Conservation (phyloP, 768 basidiomycete genomes). For the Sarcodon aspratus region DNA sequence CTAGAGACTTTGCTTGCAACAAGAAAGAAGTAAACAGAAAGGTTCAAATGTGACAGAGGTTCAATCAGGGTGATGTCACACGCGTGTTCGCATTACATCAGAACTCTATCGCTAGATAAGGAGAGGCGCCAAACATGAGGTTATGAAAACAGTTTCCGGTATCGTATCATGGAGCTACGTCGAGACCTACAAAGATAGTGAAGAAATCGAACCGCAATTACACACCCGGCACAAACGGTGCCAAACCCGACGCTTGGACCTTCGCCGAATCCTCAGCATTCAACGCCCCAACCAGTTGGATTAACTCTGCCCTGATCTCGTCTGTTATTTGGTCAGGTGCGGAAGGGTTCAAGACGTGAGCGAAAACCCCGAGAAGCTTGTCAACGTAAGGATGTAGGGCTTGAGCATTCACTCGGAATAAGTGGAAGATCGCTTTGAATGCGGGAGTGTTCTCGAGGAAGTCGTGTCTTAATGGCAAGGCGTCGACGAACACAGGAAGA, state of each 20-base stretch:
- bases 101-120: background rate
- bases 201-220: conserved; percentile 11
- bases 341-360: conserved; percentile 69
- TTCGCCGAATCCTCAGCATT: conserved; percentile 67
- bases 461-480: conserved; percentile 84
- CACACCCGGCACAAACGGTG: conserved; percentile 35
- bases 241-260: conserved; percentile 71
- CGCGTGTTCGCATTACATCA: background rate
- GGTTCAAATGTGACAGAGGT: background rate
- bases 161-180: background rate
- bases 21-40: background rate
- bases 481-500: conserved; percentile 70
- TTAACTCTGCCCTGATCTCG: conserved; percentile 66
- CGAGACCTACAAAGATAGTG: background rate
- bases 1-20: background rate
- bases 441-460: conserved; percentile 82
- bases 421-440: conserved; percentile 80
- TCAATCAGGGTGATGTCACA: background rate
- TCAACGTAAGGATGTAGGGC: conserved; percentile 70
- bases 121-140: background rate
- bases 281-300: conserved; percentile 61
- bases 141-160: background rate
- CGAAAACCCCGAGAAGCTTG: conserved; percentile 67
- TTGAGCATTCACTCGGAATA: conserved; percentile 70
- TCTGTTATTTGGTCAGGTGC: conserved; percentile 69